phyloP scores from a whole-genome alignment of 768 basidiomycete genomes.

The Rhizopogon roseolus region DNA sequence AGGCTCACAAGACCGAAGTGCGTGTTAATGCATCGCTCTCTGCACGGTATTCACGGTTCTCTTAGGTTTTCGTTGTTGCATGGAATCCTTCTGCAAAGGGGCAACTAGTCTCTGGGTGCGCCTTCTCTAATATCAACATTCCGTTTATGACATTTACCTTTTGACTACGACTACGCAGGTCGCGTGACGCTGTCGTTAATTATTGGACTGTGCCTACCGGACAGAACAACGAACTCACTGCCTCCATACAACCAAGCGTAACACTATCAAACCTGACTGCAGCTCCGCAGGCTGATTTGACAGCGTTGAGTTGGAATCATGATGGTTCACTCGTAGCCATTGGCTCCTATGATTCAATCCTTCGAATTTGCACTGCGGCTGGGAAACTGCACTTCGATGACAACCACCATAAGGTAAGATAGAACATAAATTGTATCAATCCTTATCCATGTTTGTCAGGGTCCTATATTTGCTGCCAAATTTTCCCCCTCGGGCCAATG shows the following conservation, averaged over 20 bases:
- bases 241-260: constrained; percentile 29
- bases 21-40: neutral
- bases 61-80: constrained; percentile 74
- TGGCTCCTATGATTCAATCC: constrained; percentile 69
- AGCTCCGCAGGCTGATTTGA: constrained; percentile 55
- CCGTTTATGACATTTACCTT: constrained; percentile 4
- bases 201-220: constrained; percentile 62
- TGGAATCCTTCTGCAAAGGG: constrained; percentile 65
- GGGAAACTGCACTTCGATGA: constrained; percentile 64
- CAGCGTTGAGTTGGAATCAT: constrained; percentile 71
- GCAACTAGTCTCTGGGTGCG: constrained; percentile 72
- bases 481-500: constrained; percentile 73
- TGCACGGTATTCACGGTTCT: constrained; percentile 3
- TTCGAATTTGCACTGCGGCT: constrained; percentile 59
- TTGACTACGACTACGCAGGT: constrained; percentile 34
- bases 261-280: constrained; percentile 47
- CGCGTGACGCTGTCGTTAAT: constrained; percentile 71
- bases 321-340: constrained; percentile 73
- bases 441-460: constrained; percentile 40
- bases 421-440: neutral
- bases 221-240: constrained; percentile 15
- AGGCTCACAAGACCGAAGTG: constrained; percentile 48
- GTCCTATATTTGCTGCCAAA: constrained; percentile 72
- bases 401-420: constrained; percentile 58
- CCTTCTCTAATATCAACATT: constrained; percentile 1